Evolutionary conservation across 2,329 filamentous ascomycete genomes (phyloP).

Genomic region (Zalaria obscura): DNA sequence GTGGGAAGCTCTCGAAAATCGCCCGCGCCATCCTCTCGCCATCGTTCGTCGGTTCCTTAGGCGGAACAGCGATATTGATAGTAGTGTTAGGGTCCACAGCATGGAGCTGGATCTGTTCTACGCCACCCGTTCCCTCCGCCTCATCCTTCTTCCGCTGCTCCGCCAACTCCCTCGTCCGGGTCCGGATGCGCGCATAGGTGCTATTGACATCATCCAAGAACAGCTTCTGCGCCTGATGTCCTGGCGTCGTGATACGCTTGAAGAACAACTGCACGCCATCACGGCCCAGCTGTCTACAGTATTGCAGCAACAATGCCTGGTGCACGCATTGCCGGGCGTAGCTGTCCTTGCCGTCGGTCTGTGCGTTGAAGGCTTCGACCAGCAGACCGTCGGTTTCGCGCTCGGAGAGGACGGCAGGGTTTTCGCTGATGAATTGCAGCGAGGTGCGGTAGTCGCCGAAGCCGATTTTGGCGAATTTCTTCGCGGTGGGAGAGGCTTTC

Average conservation of each 20-base stretch:
- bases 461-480: constrained; percentile 67
- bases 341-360: constrained; percentile 58
- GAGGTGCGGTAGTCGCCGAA: constrained; percentile 58
- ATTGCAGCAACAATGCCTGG: constrained; percentile 82
- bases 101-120: constrained; percentile 95
- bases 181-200: constrained; percentile 72
- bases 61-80: constrained; percentile 74
- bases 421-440: constrained; percentile 60
- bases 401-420: constrained; percentile 69
- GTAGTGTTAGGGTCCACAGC: constrained; percentile 88
- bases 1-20: constrained; percentile 73
- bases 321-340: constrained; percentile 78
- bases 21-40: constrained; percentile 49
- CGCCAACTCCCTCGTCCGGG: constrained; percentile 58
- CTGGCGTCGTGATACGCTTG: constrained; percentile 80
- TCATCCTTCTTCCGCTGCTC: constrained; percentile 37
- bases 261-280: constrained; percentile 91
- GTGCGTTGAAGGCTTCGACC: constrained; percentile 80
- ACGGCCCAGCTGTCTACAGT: constrained; percentile 77
- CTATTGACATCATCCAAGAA: constrained; percentile 88
- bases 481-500: constrained; percentile 63
- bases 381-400: constrained; percentile 82
- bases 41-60: constrained; percentile 49
- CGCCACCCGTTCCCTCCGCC: constrained; percentile 43
- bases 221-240: constrained; percentile 78